Conservation (phyloP, 176 grass and related monocot genomes). For the Lolium rigidum region DNA sequence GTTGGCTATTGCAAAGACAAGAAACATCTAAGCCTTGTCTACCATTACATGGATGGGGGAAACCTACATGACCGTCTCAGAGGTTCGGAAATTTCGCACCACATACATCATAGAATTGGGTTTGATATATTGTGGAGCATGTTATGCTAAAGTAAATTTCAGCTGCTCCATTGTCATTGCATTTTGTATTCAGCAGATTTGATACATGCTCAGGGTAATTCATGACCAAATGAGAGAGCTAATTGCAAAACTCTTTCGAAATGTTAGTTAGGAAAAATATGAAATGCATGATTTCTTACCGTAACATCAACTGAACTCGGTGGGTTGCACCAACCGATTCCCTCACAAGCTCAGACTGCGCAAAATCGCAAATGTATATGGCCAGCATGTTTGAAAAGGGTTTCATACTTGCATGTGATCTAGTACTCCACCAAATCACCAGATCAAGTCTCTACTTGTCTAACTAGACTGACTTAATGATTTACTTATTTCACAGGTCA, state of each 20-base stretch:
- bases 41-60: background rate
- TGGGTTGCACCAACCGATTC: background rate
- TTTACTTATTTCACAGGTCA: constrained; percentile 14
- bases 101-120: background rate
- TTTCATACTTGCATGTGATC: background rate
- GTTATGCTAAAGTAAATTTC: background rate
- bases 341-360: background rate
- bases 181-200: background rate
- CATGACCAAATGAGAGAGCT: background rate
- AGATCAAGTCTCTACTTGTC: background rate
- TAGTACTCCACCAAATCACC: background rate
- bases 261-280: background rate
- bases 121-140: background rate
- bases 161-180: background rate
- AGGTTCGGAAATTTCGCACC: background rate
- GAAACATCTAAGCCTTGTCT: constrained; percentile 13
- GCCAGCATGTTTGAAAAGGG: background rate
- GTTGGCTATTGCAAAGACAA: background rate
- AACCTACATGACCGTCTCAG: background rate
- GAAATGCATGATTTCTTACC: background rate
- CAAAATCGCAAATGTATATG: too few relatives aligned
- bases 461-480: background rate
- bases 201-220: too few relatives aligned
- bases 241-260: background rate
- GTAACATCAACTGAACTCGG: background rate